Evolutionary conservation across 2,329 filamentous ascomycete species (phyloP).

Genomic region (Monosporascus sp.): DNA sequence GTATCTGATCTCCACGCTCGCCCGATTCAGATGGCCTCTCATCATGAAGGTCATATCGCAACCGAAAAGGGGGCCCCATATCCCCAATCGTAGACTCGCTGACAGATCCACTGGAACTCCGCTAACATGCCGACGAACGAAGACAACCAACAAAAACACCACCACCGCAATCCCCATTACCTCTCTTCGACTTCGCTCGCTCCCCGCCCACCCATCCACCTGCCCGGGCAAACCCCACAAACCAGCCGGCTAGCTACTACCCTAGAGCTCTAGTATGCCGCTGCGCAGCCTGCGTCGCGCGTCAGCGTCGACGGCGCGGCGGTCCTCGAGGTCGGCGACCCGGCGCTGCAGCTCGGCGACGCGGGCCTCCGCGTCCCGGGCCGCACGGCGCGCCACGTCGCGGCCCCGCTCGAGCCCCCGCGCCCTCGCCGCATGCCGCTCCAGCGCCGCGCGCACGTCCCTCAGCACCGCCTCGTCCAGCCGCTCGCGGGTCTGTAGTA

Average conservation of each 20-base stretch:
- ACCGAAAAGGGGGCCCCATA: too few species aligned
- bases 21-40: too few species aligned
- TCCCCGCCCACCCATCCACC: too few species aligned
- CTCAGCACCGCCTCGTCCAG: slow-evolving; percentile 31
- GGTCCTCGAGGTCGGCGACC: slow-evolving; percentile 34
- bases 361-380: slow-evolving; percentile 56
- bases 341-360: slow-evolving; percentile 31
- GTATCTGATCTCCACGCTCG: too few species aligned
- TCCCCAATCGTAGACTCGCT: too few species aligned
- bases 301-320: slow-evolving; percentile 24
- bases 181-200: too few species aligned
- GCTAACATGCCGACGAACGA: too few species aligned
- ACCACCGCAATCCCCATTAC: too few species aligned
- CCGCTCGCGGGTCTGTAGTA: slow-evolving; percentile 38
- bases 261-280: slow-evolving; percentile 29
- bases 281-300: slow-evolving; percentile 33
- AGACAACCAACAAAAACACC: too few species aligned
- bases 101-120: too few species aligned
- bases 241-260: slow-evolving; percentile 10
- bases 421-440: slow-evolving; percentile 49
- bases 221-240: too few species aligned
- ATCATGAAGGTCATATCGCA: too few species aligned
- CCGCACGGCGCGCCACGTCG: slow-evolving; percentile 56
- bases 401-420: slow-evolving; percentile 60
- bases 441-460: slow-evolving; percentile 40